These are phyloP conservation scores for Trypanosoma cruzi DNA, from an alignment of 208 protist species.

Conservation along the genomic window DNA sequence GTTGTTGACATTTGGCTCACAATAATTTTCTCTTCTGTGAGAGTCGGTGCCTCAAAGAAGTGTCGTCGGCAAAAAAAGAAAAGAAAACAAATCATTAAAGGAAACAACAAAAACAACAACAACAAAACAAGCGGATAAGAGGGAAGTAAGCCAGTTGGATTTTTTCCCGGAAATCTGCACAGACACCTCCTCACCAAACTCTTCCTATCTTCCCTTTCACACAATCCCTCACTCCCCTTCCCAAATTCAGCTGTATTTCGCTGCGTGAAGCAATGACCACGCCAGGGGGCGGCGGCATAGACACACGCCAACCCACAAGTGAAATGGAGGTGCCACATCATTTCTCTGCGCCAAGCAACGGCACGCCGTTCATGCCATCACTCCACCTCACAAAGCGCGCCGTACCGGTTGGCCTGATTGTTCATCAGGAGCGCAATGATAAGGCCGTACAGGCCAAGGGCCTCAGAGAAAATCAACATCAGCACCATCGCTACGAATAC, in stretches of 20 bases:
- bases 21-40: not conserved
- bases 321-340: not conserved
- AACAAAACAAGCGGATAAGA: not conserved
- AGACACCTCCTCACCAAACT: not conserved
- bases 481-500: conserved; percentile 99
- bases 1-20: conserved; percentile 6
- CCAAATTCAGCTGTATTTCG: not conserved
- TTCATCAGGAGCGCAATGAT: conserved; percentile 98
- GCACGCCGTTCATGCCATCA: conserved; percentile 4
- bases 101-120: no score
- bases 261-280: no score
- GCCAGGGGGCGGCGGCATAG: not conserved
- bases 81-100: not conserved
- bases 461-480: conserved; percentile 99
- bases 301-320: not conserved
- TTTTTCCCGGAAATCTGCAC: not conserved
- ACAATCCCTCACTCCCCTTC: not conserved
- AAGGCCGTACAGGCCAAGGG: conserved; percentile 98
- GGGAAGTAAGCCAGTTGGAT: not conserved
- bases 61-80: conserved; percentile 19
- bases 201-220: not conserved
- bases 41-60: not conserved
- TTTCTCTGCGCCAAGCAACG: not conserved
- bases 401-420: conserved; percentile 84
- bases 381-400: conserved; percentile 49